Evolutionary conservation across 306 rosid species (phyloP), one percentile per base, ranked within the genome.

Genomic region (Castanospermum australe): DNA sequence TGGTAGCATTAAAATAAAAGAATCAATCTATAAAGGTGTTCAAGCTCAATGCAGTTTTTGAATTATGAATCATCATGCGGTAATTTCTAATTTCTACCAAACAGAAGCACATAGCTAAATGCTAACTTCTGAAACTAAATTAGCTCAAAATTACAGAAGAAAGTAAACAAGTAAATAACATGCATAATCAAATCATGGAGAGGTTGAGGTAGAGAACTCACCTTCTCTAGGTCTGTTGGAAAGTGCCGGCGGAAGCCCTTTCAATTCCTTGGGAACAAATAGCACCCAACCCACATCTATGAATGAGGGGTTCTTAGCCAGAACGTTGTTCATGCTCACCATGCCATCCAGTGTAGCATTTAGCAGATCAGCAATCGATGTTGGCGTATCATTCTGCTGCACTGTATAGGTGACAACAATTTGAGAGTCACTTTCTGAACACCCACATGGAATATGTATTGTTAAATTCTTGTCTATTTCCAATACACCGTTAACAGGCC

Each of bases 391-490:
- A 17, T 21, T 55, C 0, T 32, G 10, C 81, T 90, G 90, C 28
- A 92, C 94, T 21, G 97, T 89, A 57, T 92, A 94, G 0, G 94
- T 90, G 45, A 87, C 97, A 65, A 92, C 93, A 76, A 86, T 87
- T 64, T 86, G 82, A 8, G 96, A 84, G 15, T 83, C 86, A 64
- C 73, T 81, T 36, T 85, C 83, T 1, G 79, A 76, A 70, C 98
- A 92, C 35, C 97, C 97, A 83, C 97, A 92, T 1, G 87, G 89
- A 81, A 94, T 84, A 83, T 85, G 79, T 22, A 94, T 81, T 6
- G 80, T 54, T n/a, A 78, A 24, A 20, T 28, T 22, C 4, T 44
- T 47, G 13, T 25, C 71, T 5, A 60, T 33, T 5, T 0, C 0
- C 76, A 90, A 73, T 2, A 1, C 4, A n/a, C 47, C 67, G 1